These are phyloP conservation scores for Lachnellula hyalina DNA, from an alignment of 2,329 filamentous ascomycete species.

Conservation along the genomic window DNA sequence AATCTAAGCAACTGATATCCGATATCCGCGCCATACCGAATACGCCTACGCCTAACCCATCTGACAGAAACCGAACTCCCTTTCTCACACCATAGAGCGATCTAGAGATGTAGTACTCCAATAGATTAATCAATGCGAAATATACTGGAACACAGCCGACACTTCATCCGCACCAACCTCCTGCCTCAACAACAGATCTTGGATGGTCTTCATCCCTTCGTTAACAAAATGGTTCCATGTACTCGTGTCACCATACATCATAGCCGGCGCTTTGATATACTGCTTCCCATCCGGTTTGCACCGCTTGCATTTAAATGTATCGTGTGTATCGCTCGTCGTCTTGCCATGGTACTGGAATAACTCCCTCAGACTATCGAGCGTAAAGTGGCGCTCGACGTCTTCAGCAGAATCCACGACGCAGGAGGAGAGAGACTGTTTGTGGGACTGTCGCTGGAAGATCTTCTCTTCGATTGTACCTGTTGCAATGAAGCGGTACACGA, in stretches of 20 bases:
- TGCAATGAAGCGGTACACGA: conserved; percentile 98
- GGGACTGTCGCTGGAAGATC: conserved; percentile 96
- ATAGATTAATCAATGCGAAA: conserved; percentile 65
- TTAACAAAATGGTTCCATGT: conserved; percentile 99
- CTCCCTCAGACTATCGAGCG: conserved; percentile 81
- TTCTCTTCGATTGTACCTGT: conserved; percentile 98
- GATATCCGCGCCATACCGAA: not conserved
- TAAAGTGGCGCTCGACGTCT: conserved; percentile 96
- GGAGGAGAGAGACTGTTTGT: conserved; percentile 94
- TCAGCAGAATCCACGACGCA: conserved; percentile 96
- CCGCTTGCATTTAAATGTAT: conserved; percentile 97
- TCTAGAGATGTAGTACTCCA: not conserved
- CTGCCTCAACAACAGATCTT: conserved; percentile 85
- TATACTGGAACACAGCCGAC: conserved; percentile 97
- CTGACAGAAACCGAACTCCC: not conserved
- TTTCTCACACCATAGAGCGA: not conserved
- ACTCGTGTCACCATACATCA: conserved; percentile 96
- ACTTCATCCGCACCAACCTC: conserved; percentile 75
- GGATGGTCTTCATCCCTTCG: conserved; percentile 71
- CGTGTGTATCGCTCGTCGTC: conserved; percentile 90
- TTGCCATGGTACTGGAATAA: conserved; percentile 86
- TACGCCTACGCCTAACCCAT: not conserved
- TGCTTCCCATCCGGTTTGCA: conserved; percentile 86
- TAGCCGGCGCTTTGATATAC: conserved; percentile 82
- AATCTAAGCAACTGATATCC: not conserved